These are phyloP conservation scores for Arthrobotrys entomopaga DNA, from an alignment of 2,329 filamentous ascomycete genomes.

Conservation along the genomic window DNA sequence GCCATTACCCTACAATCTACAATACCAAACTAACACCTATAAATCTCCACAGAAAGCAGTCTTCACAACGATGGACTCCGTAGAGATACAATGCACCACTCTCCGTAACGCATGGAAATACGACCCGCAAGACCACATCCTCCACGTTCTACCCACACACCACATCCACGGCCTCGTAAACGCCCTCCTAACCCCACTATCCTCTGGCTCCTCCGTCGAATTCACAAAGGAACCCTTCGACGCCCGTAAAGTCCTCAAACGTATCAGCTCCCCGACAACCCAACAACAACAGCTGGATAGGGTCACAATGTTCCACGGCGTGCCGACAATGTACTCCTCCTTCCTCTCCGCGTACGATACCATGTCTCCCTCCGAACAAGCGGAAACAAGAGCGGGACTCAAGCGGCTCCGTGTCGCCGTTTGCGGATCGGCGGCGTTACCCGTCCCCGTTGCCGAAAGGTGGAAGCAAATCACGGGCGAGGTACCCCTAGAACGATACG, in stretches of 20 bases:
- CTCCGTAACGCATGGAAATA: constrained; percentile 75
- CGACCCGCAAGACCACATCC: constrained; percentile 76
- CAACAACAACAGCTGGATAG: constrained; percentile 59
- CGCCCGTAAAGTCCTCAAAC: constrained; percentile 82
- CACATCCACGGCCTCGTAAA: constrained; percentile 98
- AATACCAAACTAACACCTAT: background rate
- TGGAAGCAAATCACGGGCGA: constrained; percentile 80
- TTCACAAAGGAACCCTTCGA: constrained; percentile 87
- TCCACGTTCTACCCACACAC: constrained; percentile 92
- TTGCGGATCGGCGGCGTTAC: constrained; percentile 91
- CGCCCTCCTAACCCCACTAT: constrained; percentile 84
- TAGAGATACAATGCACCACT: constrained; percentile 22
- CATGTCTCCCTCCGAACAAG: constrained; percentile 63
- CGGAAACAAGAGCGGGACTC: constrained; percentile 24
- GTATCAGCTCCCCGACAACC: constrained; percentile 61
- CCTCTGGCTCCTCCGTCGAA: constrained; percentile 85
- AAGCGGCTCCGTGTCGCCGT: constrained; percentile 80
- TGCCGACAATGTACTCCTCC: constrained; percentile 93
- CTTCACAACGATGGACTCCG: constrained; percentile 23
- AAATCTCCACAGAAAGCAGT: constrained; percentile 37
- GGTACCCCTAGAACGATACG: constrained; percentile 91
- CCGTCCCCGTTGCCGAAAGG: constrained; percentile 72
- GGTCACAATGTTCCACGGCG: constrained; percentile 88
- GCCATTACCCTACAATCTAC: background rate
- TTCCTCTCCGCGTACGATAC: constrained; percentile 74